Conservation (phyloP, 306 rosid species). For the Casuarina glauca region DNA sequence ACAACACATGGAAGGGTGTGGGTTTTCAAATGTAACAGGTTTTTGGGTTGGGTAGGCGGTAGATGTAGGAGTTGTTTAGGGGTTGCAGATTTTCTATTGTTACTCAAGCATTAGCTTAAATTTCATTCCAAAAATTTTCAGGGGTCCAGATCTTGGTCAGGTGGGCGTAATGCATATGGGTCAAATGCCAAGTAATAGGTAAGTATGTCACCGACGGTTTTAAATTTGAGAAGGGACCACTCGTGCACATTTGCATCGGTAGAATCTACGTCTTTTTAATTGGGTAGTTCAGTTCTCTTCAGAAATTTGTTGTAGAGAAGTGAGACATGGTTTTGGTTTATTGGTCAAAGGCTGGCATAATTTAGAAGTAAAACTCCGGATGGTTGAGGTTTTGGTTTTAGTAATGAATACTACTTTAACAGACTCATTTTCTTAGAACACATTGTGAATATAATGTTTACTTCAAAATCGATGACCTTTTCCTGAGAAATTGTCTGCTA, state of each 20-base stretch:
- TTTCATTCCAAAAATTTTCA: conserved; percentile 63
- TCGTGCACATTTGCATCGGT: conserved; percentile 16
- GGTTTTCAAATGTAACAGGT: conserved; percentile 26
- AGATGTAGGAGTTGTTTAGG: conserved; percentile 23
- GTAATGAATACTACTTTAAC: conserved; percentile 18
- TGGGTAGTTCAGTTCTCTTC: conserved; percentile 30
- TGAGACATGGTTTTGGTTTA: conserved; percentile 25
- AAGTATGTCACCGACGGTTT: conserved; percentile 42
- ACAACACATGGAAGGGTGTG: conserved; percentile 15
- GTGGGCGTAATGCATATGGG: conserved; percentile 58
- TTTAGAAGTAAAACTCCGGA: conserved; percentile 9
- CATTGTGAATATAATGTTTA: neutral
- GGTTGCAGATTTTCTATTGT: conserved; percentile 31
- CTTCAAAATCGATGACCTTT: neutral
- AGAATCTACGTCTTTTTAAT: conserved; percentile 19
- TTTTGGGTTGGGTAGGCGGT: conserved; percentile 27
- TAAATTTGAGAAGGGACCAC: conserved; percentile 29
- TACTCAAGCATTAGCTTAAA: conserved; percentile 55
- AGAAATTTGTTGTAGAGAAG: conserved; percentile 46
- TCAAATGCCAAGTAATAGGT: conserved; percentile 49
- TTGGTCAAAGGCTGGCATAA: conserved; percentile 20
- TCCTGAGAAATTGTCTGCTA: neutral
- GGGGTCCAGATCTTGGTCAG: conserved; percentile 60
- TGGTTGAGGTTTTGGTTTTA: conserved; percentile 13
- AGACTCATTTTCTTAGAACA: conserved; percentile 8